Evolutionary conservation across 148 eudicot species (phyloP).

Genomic region (Rhododendron simsii): DNA sequence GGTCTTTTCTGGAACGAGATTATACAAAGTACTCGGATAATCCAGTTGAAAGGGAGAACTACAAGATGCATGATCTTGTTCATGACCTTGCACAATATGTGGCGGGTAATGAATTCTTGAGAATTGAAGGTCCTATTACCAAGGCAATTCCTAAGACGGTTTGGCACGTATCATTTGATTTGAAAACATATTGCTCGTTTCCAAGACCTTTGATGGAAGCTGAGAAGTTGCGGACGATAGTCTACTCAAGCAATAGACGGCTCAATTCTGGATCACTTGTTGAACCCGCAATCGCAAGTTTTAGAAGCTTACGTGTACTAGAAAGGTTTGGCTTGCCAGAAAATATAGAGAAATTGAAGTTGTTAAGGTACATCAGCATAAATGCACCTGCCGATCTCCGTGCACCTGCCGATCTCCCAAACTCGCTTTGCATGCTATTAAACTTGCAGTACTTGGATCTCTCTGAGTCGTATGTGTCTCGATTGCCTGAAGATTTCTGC

Average conservation of each 20-base stretch:
- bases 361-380: background rate
- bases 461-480: rapidly evolving
- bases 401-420: background rate
- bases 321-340: no score
- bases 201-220: background rate
- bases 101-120: background rate
- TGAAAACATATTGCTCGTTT: background rate
- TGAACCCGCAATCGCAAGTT: background rate
- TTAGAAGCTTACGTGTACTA: background rate
- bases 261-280: background rate
- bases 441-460: background rate
- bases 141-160: background rate
- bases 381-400: no score
- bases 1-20: background rate
- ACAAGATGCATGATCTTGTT: slow-evolving; percentile 6
- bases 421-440: background rate
- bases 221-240: background rate
- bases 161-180: no score
- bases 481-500: background rate
- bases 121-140: background rate
- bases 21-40: background rate
- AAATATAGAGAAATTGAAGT: background rate
- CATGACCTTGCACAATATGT: background rate
- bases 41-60: no score
- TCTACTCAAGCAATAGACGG: background rate